A percentile compares a stretch with the other conserved stretches of the same genome.
These are phyloP conservation scores for Ascoidea tarda DNA, from an alignment of 805 yeast genomes.

Conservation along the genomic window DNA sequence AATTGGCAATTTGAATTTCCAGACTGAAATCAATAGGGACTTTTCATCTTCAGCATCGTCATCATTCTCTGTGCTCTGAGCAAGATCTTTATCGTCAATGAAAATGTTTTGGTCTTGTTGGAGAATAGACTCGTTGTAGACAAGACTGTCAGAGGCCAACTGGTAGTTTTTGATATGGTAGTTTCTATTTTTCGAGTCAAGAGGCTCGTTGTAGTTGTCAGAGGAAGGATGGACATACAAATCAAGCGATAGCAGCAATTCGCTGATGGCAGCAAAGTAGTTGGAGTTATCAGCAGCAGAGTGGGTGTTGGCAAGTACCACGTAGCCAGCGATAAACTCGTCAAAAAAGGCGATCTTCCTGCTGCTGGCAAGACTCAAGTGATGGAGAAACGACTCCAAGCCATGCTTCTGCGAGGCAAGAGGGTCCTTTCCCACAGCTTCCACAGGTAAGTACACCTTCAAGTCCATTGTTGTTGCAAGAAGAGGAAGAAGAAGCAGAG, in stretches of 20 bases:
- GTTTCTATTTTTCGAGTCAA: neutral
- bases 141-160: neutral
- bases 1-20: slow-evolving; percentile 10
- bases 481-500: no score
- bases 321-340: slow-evolving; percentile 8
- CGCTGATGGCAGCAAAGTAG: slow-evolving; percentile 4
- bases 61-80: neutral
- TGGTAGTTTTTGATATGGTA: neutral
- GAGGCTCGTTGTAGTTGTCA: neutral
- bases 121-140: slow-evolving; percentile 3
- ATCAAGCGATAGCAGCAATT: slow-evolving; percentile 7
- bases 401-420: slow-evolving; percentile 8
- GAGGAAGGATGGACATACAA: slow-evolving; percentile 11
- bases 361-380: slow-evolving; percentile 6
- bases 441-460: slow-evolving; percentile 6
- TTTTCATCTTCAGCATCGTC: neutral
- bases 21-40: slow-evolving; percentile 4
- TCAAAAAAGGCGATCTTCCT: slow-evolving; percentile 11
- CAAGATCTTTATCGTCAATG: neutral
- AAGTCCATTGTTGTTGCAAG: slow-evolving; percentile 13
- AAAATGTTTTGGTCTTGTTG: slow-evolving; percentile 5
- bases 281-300: slow-evolving; percentile 2
- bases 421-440: neutral
- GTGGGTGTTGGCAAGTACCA: slow-evolving; percentile 7
- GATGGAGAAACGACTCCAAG: slow-evolving; percentile 3